Conservation (phyloP, 495 filamentous ascomycete genomes). For the Geoglossum glabrum region DNA sequence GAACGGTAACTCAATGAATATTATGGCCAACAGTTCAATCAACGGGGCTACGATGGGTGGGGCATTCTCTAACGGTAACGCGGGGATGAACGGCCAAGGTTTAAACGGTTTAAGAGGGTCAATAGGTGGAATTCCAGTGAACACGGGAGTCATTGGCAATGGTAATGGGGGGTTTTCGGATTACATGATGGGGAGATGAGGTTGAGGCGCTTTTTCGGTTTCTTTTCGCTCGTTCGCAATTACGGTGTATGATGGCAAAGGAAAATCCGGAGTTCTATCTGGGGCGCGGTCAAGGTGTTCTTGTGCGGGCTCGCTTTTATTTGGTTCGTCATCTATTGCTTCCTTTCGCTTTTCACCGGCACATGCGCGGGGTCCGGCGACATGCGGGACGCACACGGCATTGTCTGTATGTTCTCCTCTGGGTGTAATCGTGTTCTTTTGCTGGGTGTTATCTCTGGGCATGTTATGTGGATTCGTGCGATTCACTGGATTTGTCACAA, state of each 20-base stretch:
- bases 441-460: background rate
- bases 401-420: background rate
- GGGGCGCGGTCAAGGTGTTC: conserved; percentile 1
- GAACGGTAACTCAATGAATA: conserved; percentile 10
- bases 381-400: background rate
- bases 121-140: conserved; percentile 20
- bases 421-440: background rate
- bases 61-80: background rate
- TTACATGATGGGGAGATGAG: conserved; percentile 40
- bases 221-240: conserved; percentile 1
- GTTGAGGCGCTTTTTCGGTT: background rate
- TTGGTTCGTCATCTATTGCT: background rate
- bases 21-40: background rate
- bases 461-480: background rate
- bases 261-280: background rate
- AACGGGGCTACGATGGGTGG: background rate
- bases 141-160: conserved; percentile 21
- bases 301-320: background rate
- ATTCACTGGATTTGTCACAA: background rate
- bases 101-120: conserved; percentile 22
- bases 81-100: background rate
- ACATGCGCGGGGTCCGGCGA: background rate
- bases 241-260: background rate
- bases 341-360: background rate
- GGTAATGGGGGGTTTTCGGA: conserved; percentile 31